Evolutionary conservation across 768 basidiomycete species (phyloP), one percentile per base, ranked within the genome.

Genomic region (Hysterangium stoloniferum): DNA sequence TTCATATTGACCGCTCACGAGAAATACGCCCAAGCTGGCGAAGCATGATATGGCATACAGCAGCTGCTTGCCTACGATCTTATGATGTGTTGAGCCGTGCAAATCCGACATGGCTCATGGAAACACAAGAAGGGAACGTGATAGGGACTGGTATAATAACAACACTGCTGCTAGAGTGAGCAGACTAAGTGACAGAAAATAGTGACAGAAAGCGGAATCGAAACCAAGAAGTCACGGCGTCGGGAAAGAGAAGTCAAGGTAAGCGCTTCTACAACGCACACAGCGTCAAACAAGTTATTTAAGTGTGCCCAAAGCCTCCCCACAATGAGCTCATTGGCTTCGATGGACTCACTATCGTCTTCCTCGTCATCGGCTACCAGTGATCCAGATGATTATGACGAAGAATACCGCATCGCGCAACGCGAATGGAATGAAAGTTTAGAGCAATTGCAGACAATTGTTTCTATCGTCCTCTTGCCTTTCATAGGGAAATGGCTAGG

Each of bases 341-440:
- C 83, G 29, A 60, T 84, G 52, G 84, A 86, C 66, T 76, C 77
- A 50, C 64, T 77, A 36, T 75, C 66, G 4, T 56, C 77, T 7
- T 74, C 75, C 43, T 52, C 54, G 8, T 59, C 59, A 15, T 51
- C 49, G 8, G 17, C n/a, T 8, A 33, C 38, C 11, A 65, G 66
- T 33, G 59, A 55, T 49, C 80, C 77, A 29, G 79, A 77, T 62
- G 80, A 81, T 63, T 62, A 58, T 25, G 78, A 80, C 56, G 85
- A 86, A 52, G 87, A 91, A 59, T 80, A 78, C 58, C 78, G 73
- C 34, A 70, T 84, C 41, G 86, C 87, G 2, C 86, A 93, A 65
- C 76, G 85, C 62, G 93, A 96, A 69, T 95, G 93, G 93, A 84
- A 92, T 59, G 93, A 96, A 65, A 88, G 85, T 60, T 61, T 95